Percentiles rank a stretch among this genome's conserved stretches.
Evolutionary conservation across 805 yeast species (phyloP).

Genomic region (Pichia scutulata): DNA sequence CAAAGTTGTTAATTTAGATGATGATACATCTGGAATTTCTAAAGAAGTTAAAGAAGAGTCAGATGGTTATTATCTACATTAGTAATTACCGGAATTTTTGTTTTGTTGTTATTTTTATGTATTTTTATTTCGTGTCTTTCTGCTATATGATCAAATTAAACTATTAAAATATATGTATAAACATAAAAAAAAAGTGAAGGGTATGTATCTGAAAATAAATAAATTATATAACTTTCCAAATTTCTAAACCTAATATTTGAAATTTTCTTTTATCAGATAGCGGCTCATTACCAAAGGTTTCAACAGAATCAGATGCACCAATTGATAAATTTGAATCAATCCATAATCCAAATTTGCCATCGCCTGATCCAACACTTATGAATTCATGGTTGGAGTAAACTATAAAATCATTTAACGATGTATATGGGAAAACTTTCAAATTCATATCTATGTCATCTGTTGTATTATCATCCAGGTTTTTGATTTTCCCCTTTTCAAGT

Average conservation of each 20-base stretch:
- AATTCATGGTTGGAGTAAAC: constrained; percentile 73
- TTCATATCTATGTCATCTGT: neutral
- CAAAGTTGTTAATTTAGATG: neutral
- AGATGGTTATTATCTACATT: neutral
- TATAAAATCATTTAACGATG: constrained; percentile 81
- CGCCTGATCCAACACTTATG: constrained; percentile 84
- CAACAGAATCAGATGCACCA: constrained; percentile 74
- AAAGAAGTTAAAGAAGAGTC: constrained; percentile 5
- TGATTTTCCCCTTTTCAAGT: constrained; percentile 38
- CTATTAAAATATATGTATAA: neutral
- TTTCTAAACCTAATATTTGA: constrained; percentile 66
- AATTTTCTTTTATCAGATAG: constrained; percentile 51
- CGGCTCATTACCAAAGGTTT: constrained; percentile 86
- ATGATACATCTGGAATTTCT: constrained; percentile 1
- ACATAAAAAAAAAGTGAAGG: neutral
- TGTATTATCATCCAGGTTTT: constrained; percentile 12
- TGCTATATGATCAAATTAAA: neutral
- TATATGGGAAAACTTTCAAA: constrained; percentile 77
- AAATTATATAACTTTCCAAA: constrained; percentile 60
- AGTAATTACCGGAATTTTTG: neutral
- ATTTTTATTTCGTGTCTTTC: neutral
- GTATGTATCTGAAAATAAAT: neutral
- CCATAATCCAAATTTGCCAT: constrained; percentile 90
- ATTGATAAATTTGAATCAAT: constrained; percentile 62
- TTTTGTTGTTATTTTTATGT: neutral